Conservation (phyloP, 805 yeast genomes). For the Zygosaccharomyces siamensis region DNA sequence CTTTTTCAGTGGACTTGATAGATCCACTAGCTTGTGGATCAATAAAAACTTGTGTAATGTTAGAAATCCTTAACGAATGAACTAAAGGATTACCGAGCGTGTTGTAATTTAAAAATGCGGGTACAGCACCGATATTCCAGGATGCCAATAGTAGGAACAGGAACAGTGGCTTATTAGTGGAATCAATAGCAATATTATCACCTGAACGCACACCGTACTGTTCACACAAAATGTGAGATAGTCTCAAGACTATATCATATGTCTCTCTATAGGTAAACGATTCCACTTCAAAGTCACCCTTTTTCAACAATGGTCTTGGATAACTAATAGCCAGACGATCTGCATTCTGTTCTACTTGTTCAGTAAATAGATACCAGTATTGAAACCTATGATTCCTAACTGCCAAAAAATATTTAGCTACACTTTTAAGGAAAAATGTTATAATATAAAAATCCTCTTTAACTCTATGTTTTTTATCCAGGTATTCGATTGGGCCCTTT, state of each 20-base stretch:
- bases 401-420: slow-evolving; percentile 37
- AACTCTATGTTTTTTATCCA: slow-evolving; percentile 35
- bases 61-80: slow-evolving; percentile 74
- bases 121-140: slow-evolving; percentile 88
- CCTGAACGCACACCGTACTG: slow-evolving; percentile 61
- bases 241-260: slow-evolving; percentile 57
- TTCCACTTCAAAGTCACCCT: slow-evolving; percentile 57
- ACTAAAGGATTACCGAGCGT: slow-evolving; percentile 65
- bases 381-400: slow-evolving; percentile 39
- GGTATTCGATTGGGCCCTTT: slow-evolving; percentile 13
- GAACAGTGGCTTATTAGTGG: slow-evolving; percentile 79
- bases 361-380: slow-evolving; percentile 67
- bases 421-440: slow-evolving; percentile 40
- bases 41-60: slow-evolving; percentile 58
- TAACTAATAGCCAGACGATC: slow-evolving; percentile 58
- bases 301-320: slow-evolving; percentile 41
- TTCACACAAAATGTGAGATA: slow-evolving; percentile 58
- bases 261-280: slow-evolving; percentile 63
- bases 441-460: slow-evolving; percentile 51
- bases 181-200: slow-evolving; percentile 69
- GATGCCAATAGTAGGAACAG: slow-evolving; percentile 75
- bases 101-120: slow-evolving; percentile 83
- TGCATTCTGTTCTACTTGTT: slow-evolving; percentile 45
- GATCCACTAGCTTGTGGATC: slow-evolving; percentile 63
- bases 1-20: slow-evolving; percentile 46